Evolutionary conservation across 805 yeast species (phyloP).

Genomic region (Lipomyces chichibuensis): DNA sequence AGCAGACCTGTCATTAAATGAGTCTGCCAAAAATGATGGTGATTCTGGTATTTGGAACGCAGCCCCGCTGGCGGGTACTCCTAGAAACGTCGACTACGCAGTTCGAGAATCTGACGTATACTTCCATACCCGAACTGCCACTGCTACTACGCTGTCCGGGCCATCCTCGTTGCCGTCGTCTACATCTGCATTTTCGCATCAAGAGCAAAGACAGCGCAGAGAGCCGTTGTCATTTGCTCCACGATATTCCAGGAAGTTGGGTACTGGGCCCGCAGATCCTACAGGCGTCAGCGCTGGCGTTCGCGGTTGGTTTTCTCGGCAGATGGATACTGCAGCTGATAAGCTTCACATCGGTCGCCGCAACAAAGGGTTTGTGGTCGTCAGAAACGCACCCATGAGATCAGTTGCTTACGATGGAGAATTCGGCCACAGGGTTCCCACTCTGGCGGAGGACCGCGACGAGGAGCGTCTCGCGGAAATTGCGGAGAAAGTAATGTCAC

Average conservation of each 20-base stretch:
- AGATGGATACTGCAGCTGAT: constrained; percentile 20
- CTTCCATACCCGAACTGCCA: constrained; percentile 20
- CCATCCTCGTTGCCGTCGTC: background rate
- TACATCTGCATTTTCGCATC: background rate
- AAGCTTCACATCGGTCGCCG: constrained; percentile 12
- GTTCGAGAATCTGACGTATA: constrained; percentile 64
- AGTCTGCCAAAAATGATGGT: constrained; percentile 2
- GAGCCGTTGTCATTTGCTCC: constrained; percentile 35
- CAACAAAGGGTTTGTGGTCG: constrained; percentile 37
- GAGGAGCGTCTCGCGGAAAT: background rate
- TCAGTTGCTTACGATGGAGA: constrained; percentile 10
- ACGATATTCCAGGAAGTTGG: constrained; percentile 31
- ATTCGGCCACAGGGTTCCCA: background rate
- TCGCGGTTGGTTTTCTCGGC: constrained; percentile 35
- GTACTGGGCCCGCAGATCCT: constrained; percentile 40
- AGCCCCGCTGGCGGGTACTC: background rate
- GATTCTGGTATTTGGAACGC: constrained; percentile 19
- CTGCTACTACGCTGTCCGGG: constrained; percentile 16
- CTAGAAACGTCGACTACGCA: constrained; percentile 52
- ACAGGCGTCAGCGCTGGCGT: constrained; percentile 38
- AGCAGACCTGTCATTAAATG: background rate
- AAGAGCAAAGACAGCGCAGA: constrained; percentile 3
- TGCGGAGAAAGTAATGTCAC: background rate
- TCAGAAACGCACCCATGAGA: constrained; percentile 35
- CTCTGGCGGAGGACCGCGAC: background rate